A percentile compares a stretch with the other conserved stretches of the same genome.
Conservation (phyloP, 1,139 yeast genomes). For the Diutina pseudorugosa region DNA sequence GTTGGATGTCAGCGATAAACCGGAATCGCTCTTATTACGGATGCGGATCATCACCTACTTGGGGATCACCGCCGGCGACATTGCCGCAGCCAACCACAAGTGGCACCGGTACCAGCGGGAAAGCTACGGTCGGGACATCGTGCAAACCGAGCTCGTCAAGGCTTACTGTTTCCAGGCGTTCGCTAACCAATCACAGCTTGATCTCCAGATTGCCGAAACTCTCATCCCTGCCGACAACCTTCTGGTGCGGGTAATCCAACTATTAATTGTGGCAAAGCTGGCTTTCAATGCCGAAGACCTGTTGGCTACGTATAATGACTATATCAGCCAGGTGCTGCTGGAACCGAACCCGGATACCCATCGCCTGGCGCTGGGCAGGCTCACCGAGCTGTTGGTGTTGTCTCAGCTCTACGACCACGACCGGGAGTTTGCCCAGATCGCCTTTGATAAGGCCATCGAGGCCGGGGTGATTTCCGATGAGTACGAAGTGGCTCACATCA, state of each 20-base stretch:
- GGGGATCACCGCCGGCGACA: slow-evolving; percentile 12
- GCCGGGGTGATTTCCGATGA: slow-evolving; percentile 30
- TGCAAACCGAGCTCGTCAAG: slow-evolving; percentile 16
- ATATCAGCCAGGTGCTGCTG: slow-evolving; percentile 27
- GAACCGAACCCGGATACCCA: slow-evolving; percentile 21
- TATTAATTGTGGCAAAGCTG: slow-evolving; percentile 34
- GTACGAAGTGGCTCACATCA: slow-evolving; percentile 29
- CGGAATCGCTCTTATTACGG: slow-evolving; percentile 8
- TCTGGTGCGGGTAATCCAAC: slow-evolving; percentile 13
- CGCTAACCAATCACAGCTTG: not conserved
- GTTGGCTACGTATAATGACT: slow-evolving; percentile 39
- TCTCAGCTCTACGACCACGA: slow-evolving; percentile 39
- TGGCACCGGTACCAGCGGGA: slow-evolving; percentile 27
- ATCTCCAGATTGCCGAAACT: not conserved
- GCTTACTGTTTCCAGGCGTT: slow-evolving; percentile 9
- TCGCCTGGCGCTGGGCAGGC: slow-evolving; percentile 31
- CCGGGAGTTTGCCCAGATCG: slow-evolving; percentile 48
- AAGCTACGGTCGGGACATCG: slow-evolving; percentile 22
- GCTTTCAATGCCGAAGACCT: slow-evolving; percentile 33
- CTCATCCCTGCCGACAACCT: not conserved
- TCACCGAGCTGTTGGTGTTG: slow-evolving; percentile 43
- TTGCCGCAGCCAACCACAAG: slow-evolving; percentile 17
- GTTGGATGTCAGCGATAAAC: slow-evolving; percentile 14
- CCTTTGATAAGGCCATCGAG: slow-evolving; percentile 44
- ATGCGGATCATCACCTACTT: slow-evolving; percentile 9